Conservation (phyloP, 2,329 filamentous ascomycete species). For the Talaromyces sp. region DNA sequence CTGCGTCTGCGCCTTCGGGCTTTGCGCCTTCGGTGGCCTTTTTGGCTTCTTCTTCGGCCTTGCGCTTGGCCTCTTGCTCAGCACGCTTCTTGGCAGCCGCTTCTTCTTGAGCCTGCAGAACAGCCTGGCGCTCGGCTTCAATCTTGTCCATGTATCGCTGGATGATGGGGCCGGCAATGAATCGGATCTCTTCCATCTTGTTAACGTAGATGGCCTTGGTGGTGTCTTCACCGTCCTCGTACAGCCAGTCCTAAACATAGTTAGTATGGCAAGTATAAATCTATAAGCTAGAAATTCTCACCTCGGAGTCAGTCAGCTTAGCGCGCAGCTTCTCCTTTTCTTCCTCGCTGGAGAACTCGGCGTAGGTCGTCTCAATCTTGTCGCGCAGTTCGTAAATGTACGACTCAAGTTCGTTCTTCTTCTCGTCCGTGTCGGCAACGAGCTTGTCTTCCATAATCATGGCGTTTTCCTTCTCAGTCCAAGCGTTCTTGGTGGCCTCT, state of each 20-base stretch:
- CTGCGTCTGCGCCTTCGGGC: constrained; percentile 38
- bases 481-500: constrained; percentile 57
- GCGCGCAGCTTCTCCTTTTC: constrained; percentile 83
- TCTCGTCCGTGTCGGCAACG: constrained; percentile 95
- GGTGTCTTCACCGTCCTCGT: constrained; percentile 92
- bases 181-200: constrained; percentile 94
- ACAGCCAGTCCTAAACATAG: constrained; percentile 79
- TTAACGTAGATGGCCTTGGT: constrained; percentile 88
- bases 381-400: constrained; percentile 96
- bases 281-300: constrained; percentile 45
- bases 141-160: constrained; percentile 95
- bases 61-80: constrained; percentile 68
- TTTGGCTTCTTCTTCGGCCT: constrained; percentile 64
- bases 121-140: constrained; percentile 75
- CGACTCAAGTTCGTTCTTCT: constrained; percentile 99
- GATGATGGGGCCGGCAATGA: constrained; percentile 82
- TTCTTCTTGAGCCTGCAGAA: constrained; percentile 62
- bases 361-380: constrained; percentile 88
- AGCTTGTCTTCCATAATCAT: constrained; percentile 99
- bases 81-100: constrained; percentile 57
- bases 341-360: constrained; percentile 82
- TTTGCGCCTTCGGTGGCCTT: constrained; percentile 41
- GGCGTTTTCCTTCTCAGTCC: constrained; percentile 73
- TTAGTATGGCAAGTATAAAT: too few relatives aligned
- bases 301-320: constrained; percentile 81